phyloP scores from a whole-genome alignment of 345 rosid species.

The Eucalyptus marginata region DNA sequence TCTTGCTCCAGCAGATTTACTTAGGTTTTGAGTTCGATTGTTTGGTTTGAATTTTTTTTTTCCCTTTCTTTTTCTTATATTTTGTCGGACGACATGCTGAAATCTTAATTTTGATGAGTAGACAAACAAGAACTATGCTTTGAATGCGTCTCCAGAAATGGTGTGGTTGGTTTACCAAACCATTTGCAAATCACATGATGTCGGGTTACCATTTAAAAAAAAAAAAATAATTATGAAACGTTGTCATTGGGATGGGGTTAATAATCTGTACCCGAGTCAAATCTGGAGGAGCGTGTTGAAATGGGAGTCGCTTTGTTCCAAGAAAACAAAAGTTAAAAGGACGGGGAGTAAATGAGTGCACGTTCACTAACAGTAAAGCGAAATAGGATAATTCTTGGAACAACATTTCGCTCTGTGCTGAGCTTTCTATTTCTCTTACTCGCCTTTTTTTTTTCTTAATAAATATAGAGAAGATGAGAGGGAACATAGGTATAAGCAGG shows the following conservation, averaged over 20 bases:
- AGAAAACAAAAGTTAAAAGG: not conserved
- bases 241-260: not conserved
- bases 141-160: not conserved
- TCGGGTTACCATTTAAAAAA: not conserved
- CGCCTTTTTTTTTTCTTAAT: not conserved
- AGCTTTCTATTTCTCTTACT: not conserved
- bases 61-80: not conserved
- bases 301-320: not conserved
- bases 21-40: not conserved
- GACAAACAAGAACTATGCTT: not conserved
- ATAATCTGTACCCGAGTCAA: not conserved
- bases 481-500: not conserved
- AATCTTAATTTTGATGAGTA: not conserved
- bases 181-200: not conserved
- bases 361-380: not conserved
- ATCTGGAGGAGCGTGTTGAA: not conserved
- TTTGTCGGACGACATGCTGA: not conserved
- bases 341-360: not conserved
- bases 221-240: too few species aligned
- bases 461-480: not conserved
- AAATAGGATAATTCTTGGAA: not conserved
- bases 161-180: not conserved
- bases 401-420: not conserved
- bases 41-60: too few species aligned
- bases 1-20: not conserved